phyloP scores from a whole-genome alignment of 331 rosid species.

The Phaseolus coccineus region DNA sequence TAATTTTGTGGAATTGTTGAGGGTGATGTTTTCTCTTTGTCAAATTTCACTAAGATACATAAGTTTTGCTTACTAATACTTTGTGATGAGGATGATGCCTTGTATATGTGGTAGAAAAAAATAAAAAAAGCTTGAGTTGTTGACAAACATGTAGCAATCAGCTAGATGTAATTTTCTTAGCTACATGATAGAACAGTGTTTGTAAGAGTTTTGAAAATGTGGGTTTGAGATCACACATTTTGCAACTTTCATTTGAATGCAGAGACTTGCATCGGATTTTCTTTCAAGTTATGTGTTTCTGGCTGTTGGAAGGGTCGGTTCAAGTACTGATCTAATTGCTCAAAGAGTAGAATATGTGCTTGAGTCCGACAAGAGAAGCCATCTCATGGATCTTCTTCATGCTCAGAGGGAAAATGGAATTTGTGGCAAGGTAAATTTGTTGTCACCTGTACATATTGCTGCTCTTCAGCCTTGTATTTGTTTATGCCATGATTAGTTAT shows the following conservation, averaged over 20 bases:
- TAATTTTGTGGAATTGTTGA: slow-evolving; percentile 32
- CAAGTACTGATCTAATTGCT: slow-evolving; percentile 91
- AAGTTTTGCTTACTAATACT: slow-evolving; percentile 6
- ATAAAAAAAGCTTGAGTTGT: slow-evolving; percentile 37
- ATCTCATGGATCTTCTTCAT: slow-evolving; percentile 96
- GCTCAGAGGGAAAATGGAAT: slow-evolving; percentile 88
- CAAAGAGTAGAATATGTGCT: slow-evolving; percentile 95
- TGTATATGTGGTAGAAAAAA: slow-evolving; percentile 33
- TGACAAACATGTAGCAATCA: slow-evolving; percentile 30
- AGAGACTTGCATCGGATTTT: slow-evolving; percentile 95
- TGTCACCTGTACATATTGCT: neutral
- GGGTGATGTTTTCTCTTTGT: slow-evolving; percentile 14
- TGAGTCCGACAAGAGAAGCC: slow-evolving; percentile 94
- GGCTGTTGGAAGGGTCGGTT: slow-evolving; percentile 99
- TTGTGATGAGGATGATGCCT: slow-evolving; percentile 21
- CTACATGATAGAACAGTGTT: slow-evolving; percentile 24
- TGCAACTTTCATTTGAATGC: slow-evolving; percentile 48
- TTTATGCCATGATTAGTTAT: slow-evolving; percentile 11
- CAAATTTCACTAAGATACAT: slow-evolving; percentile 7
- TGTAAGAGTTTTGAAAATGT: slow-evolving; percentile 2
- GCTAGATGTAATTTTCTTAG: slow-evolving; percentile 42
- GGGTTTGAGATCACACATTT: slow-evolving; percentile 13
- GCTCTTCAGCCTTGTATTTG: slow-evolving; percentile 25
- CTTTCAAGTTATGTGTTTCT: slow-evolving; percentile 83
- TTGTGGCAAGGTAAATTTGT: slow-evolving; percentile 68